Percentiles rank a stretch among this genome's conserved stretches.
These are phyloP conservation scores for Phialocephala subalpina DNA, from an alignment of 2,329 filamentous ascomycete species.

Conservation along the genomic window DNA sequence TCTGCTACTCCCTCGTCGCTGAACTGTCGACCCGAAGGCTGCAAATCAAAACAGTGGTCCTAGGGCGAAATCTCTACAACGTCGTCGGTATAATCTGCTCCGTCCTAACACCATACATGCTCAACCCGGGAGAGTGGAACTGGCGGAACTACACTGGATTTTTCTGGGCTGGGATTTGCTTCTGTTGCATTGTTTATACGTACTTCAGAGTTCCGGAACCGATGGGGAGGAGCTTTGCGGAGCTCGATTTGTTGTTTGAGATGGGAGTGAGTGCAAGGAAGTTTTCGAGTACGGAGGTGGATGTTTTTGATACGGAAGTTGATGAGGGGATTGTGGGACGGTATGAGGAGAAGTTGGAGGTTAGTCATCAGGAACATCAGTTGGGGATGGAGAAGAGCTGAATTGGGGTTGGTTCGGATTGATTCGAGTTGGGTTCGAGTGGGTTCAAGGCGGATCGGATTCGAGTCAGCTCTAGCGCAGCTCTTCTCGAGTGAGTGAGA, in stretches of 20 bases:
- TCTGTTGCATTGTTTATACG: slow-evolving; percentile 67
- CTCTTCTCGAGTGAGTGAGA: too few relatives aligned
- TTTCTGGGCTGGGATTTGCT: slow-evolving; percentile 74
- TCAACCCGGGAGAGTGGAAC: slow-evolving; percentile 86
- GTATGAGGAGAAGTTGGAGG: slow-evolving; percentile 75
- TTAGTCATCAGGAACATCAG: slow-evolving; percentile 22
- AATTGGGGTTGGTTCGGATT: neutral
- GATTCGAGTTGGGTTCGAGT: neutral
- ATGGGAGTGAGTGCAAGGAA: slow-evolving; percentile 58
- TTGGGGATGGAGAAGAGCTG: slow-evolving; percentile 1
- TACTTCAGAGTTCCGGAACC: slow-evolving; percentile 86
- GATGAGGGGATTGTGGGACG: slow-evolving; percentile 31
- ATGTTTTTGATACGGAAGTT: slow-evolving; percentile 41
- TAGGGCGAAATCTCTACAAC: slow-evolving; percentile 76
- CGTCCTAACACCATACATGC: slow-evolving; percentile 90
- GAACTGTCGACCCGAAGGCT: slow-evolving; percentile 84
- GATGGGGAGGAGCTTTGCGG: slow-evolving; percentile 80
- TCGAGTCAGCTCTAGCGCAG: too few relatives aligned
- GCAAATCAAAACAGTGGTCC: slow-evolving; percentile 90
- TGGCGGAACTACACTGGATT: slow-evolving; percentile 90
- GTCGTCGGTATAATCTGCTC: slow-evolving; percentile 84
- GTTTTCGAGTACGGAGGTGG: slow-evolving; percentile 42
- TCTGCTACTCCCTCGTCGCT: slow-evolving; percentile 87
- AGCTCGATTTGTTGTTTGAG: slow-evolving; percentile 87
- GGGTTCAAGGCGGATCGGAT: too few relatives aligned